Conservation (phyloP, 2,329 filamentous ascomycete species). For the Fusarium vanettenii region DNA sequence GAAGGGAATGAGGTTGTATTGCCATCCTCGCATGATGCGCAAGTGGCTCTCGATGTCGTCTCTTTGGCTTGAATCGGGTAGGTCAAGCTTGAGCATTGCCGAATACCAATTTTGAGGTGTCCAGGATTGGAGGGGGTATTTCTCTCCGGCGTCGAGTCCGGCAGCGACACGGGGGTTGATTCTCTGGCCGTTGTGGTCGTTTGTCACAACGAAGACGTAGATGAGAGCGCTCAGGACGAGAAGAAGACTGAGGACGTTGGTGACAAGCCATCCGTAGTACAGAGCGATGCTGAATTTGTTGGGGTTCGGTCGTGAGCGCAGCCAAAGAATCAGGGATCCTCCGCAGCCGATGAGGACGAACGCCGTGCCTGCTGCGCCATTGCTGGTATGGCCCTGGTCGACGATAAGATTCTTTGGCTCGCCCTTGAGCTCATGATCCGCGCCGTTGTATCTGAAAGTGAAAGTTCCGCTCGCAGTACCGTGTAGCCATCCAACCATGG, state of each 20-base stretch:
- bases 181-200: conserved; percentile 36
- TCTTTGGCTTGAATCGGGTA: conserved; percentile 21
- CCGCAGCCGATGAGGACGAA: conserved; percentile 43
- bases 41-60: conserved; percentile 38
- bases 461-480: conserved; percentile 40
- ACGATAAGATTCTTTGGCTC: conserved; percentile 40
- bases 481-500: conserved; percentile 44
- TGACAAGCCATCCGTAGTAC: conserved; percentile 38
- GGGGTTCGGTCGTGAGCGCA: conserved; percentile 25
- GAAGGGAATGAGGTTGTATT: conserved; percentile 46
- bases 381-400: conserved; percentile 45
- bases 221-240: conserved; percentile 40
- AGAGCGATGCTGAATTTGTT: conserved; percentile 24
- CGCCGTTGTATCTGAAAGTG: conserved; percentile 19
- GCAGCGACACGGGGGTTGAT: conserved; percentile 31
- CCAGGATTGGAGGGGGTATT: conserved; percentile 40
- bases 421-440: conserved; percentile 27
- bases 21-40: conserved; percentile 43
- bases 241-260: conserved; percentile 36
- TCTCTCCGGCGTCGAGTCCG: conserved; percentile 12
- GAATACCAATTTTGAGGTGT: conserved; percentile 46
- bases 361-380: conserved; percentile 44
- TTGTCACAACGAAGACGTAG: conserved; percentile 45
- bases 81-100: conserved; percentile 38
- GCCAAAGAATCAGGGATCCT: conserved; percentile 37